Conservation (phyloP, 2,329 filamentous ascomycete genomes). For the Nigrospora osmanthi region DNA sequence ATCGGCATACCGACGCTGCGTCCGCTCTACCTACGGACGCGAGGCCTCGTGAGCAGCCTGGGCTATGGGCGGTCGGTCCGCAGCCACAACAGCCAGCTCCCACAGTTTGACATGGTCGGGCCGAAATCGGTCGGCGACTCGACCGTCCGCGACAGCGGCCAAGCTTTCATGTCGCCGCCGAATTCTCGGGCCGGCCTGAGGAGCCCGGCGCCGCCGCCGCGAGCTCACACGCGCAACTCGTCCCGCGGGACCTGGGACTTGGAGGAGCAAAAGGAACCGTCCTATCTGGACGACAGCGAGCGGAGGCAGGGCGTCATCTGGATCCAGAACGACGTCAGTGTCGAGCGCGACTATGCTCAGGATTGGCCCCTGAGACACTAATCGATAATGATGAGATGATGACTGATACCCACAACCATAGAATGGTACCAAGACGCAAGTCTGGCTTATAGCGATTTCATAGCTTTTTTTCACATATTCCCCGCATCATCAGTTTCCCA, state of each 20-base stretch:
- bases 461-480: no score
- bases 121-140: slow-evolving; percentile 5
- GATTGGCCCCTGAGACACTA: slow-evolving; percentile 17
- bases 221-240: not conserved
- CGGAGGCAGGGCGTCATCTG: slow-evolving; percentile 14
- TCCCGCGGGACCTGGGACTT: not conserved
- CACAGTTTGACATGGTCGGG: slow-evolving; percentile 17
- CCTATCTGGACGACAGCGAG: slow-evolving; percentile 2
- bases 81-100: slow-evolving; percentile 12
- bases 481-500: no score
- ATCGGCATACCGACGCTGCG: slow-evolving; percentile 17
- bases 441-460: no score
- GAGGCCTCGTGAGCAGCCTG: slow-evolving; percentile 12
- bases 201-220: slow-evolving; percentile 3
- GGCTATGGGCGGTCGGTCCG: slow-evolving; percentile 6
- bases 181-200: slow-evolving; percentile 12
- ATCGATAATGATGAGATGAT: not conserved
- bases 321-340: slow-evolving; percentile 19
- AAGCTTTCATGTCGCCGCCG: slow-evolving; percentile 18
- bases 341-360: slow-evolving; percentile 12
- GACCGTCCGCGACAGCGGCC: slow-evolving; percentile 18
- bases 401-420: no score
- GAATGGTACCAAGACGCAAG: no score
- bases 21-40: slow-evolving; percentile 16
- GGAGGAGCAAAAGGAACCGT: not conserved